These are phyloP conservation scores for Miscanthus sacchariflorus DNA, from an alignment of 202 grass and related monocot species.

Conservation along the genomic window DNA sequence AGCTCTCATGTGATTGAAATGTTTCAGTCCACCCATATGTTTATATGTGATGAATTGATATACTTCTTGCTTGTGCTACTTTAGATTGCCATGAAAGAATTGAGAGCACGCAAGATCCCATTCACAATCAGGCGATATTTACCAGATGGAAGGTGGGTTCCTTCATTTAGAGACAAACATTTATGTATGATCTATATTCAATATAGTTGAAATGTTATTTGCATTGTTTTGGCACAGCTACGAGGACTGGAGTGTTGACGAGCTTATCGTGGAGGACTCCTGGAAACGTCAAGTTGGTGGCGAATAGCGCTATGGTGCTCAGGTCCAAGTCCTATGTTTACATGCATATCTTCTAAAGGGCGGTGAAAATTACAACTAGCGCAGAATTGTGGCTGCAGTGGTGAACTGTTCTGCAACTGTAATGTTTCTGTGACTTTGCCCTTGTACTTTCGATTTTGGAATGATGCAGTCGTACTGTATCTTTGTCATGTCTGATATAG, in stretches of 20 bases:
- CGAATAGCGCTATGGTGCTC: slow-evolving; percentile 38
- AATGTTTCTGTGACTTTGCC: background rate
- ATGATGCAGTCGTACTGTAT: background rate
- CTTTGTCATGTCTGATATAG: background rate
- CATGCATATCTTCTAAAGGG: background rate
- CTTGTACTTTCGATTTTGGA: background rate
- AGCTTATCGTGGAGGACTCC: slow-evolving; percentile 92
- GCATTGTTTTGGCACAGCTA: slow-evolving; percentile 53
- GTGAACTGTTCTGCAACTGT: background rate
- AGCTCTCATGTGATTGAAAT: background rate
- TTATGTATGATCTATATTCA: background rate
- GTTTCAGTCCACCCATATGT: background rate
- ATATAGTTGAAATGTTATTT: background rate
- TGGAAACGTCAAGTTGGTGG: slow-evolving; percentile 93
- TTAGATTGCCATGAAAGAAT: slow-evolving; percentile 89
- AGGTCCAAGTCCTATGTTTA: background rate
- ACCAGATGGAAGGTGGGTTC: slow-evolving; percentile 72
- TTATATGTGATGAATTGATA: background rate
- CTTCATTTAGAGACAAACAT: background rate
- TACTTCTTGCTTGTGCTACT: slow-evolving; percentile 31
- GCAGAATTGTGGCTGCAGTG: background rate
- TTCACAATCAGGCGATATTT: slow-evolving; percentile 83
- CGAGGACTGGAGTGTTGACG: slow-evolving; percentile 90
- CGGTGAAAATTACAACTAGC: background rate
- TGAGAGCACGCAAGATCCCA: slow-evolving; percentile 77